phyloP scores from a whole-genome alignment of 2,329 filamentous ascomycete genomes.

The Penicillium sp. region DNA sequence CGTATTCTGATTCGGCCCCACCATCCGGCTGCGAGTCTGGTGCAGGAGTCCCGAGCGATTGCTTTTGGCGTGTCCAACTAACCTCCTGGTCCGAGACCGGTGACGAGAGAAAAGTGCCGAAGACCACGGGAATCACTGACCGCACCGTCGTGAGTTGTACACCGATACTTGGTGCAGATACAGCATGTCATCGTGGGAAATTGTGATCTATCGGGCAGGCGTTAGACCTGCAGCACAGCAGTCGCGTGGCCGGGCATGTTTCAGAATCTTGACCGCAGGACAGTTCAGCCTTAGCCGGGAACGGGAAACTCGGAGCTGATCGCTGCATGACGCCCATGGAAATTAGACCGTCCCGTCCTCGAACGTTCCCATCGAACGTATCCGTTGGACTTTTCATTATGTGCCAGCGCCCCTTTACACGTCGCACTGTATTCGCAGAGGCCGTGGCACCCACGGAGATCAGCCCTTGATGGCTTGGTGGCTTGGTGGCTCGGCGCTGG shows the following conservation, averaged over 20 bases:
- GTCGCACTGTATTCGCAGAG: neutral
- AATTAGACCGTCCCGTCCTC: neutral
- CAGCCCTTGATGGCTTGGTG: neutral
- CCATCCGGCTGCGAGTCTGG: constrained; percentile 26
- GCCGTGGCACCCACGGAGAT: neutral
- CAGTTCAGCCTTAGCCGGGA: neutral
- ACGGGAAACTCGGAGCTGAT: constrained; percentile 10
- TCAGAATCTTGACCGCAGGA: constrained; percentile 12
- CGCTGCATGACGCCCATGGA: constrained; percentile 7
- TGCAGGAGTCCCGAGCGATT: constrained; percentile 1
- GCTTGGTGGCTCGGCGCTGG: neutral
- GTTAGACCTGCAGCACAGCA: constrained; percentile 10
- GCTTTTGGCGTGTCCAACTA: too few species aligned
- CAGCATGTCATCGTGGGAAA: neutral
- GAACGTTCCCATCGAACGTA: neutral
- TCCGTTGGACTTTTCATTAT: neutral
- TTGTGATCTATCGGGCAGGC: constrained; percentile 19
- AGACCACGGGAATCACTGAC: neutral
- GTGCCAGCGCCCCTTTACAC: neutral
- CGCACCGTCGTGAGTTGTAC: neutral
- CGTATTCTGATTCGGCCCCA: constrained; percentile 25
- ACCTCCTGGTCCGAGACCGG: too few species aligned
- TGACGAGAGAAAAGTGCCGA: neutral
- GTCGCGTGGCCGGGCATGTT: constrained; percentile 25
- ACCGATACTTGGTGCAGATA: constrained; percentile 1